Evolutionary conservation across 441 rosid species (phyloP).

Genomic region (Populus hybrid): DNA sequence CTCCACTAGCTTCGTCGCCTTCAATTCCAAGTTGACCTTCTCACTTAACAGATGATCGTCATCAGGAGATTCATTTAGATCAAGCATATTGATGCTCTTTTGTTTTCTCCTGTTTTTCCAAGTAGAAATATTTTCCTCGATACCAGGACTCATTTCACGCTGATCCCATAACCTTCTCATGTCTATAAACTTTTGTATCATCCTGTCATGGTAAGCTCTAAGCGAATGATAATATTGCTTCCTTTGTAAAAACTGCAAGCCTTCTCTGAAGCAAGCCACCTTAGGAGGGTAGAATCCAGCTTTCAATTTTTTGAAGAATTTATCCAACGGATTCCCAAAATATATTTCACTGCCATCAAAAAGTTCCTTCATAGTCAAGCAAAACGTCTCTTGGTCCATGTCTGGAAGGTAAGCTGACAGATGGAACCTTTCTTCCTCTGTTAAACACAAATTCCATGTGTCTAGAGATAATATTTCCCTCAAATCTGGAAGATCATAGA

Average conservation of each 20-base stretch:
- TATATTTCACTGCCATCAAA: slow-evolving; percentile 45
- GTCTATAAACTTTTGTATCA: slow-evolving; percentile 38
- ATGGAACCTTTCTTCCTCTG: slow-evolving; percentile 58
- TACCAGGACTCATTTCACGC: slow-evolving; percentile 27
- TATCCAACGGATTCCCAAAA: slow-evolving; percentile 62
- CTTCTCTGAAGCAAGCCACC: slow-evolving; percentile 41
- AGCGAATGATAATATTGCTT: slow-evolving; percentile 44
- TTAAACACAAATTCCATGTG: slow-evolving; percentile 62
- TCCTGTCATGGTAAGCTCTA: slow-evolving; percentile 48
- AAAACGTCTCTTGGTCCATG: slow-evolving; percentile 55
- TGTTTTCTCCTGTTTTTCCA: slow-evolving; percentile 47
- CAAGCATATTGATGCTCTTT: slow-evolving; percentile 36
- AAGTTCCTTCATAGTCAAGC: slow-evolving; percentile 51
- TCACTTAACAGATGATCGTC: slow-evolving; percentile 33
- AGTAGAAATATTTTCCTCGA: slow-evolving; percentile 36
- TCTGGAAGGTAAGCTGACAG: slow-evolving; percentile 62
- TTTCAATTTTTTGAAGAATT: slow-evolving; percentile 47
- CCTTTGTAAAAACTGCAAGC: slow-evolving; percentile 37
- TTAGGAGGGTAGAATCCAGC: slow-evolving; percentile 56
- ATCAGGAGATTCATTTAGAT: slow-evolving; percentile 54
- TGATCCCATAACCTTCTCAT: slow-evolving; percentile 48
- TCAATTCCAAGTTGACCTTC: slow-evolving; percentile 28
- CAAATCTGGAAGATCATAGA: slow-evolving; percentile 57
- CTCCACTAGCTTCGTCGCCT: slow-evolving; percentile 28
- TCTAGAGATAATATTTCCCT: slow-evolving; percentile 49